Percentiles rank a stretch among this genome's conserved stretches.
Evolutionary conservation across 2,329 filamentous ascomycete genomes (phyloP).

Genomic region (Talaromyces sp.): DNA sequence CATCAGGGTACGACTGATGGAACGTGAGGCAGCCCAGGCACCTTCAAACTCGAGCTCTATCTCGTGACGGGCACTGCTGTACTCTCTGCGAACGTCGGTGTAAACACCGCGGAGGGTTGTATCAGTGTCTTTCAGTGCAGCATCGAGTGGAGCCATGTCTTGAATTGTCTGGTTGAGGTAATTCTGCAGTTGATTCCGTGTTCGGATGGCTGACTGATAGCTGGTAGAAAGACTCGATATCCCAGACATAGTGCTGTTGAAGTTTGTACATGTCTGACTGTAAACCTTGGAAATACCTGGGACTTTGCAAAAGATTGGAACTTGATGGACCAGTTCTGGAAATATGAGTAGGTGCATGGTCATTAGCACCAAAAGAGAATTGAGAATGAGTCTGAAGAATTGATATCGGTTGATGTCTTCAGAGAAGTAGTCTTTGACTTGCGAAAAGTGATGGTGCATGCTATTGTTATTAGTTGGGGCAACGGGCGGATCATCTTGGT

Average conservation of each 20-base stretch:
- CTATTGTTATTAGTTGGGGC: neutral
- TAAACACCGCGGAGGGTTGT: slow-evolving; percentile 27
- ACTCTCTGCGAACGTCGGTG: slow-evolving; percentile 26
- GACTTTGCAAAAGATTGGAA: slow-evolving; percentile 9
- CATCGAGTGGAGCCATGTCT: slow-evolving; percentile 12
- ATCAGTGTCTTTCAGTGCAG: slow-evolving; percentile 10
- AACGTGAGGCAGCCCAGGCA: slow-evolving; percentile 30
- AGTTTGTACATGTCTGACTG: slow-evolving; percentile 1
- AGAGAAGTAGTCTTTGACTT: slow-evolving; percentile 1
- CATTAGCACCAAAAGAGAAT: slow-evolving; percentile 13
- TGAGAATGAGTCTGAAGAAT: slow-evolving; percentile 10
- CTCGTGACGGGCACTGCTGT: slow-evolving; percentile 32
- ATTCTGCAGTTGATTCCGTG: slow-evolving; percentile 14
- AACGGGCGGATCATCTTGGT: neutral
- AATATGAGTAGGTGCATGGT: slow-evolving; percentile 16
- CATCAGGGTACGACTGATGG: slow-evolving; percentile 34
- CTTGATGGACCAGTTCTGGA: slow-evolving; percentile 15
- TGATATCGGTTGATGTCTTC: slow-evolving; percentile 1
- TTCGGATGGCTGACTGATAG: slow-evolving; percentile 8
- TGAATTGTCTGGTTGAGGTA: slow-evolving; percentile 14
- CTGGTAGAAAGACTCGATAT: neutral
- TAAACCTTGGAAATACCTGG: slow-evolving; percentile 9
- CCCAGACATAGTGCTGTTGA: neutral
- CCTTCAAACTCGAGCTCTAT: slow-evolving; percentile 39
- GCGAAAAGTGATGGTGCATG: neutral